phyloP scores from a whole-genome alignment of 306 rosid species.

The Myrica gale region DNA sequence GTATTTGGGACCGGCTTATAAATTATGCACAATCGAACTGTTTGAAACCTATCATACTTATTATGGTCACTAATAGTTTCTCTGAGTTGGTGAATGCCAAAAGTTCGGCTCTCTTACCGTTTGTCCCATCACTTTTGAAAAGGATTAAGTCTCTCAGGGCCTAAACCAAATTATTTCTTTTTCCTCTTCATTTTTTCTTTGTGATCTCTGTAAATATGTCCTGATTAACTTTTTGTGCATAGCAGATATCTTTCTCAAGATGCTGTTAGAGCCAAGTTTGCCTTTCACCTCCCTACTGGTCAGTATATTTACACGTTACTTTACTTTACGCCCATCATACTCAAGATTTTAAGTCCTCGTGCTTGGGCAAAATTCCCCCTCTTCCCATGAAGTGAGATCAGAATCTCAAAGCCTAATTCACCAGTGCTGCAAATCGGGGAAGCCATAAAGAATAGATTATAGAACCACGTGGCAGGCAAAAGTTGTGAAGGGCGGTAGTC shows the following conservation, averaged over 20 bases:
- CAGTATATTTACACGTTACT: slow-evolving; percentile 41
- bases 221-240: slow-evolving; percentile 48
- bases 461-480: not conserved
- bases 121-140: not conserved
- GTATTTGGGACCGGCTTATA: not conserved
- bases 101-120: not conserved
- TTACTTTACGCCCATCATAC: slow-evolving; percentile 28
- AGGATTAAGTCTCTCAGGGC: not conserved
- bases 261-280: slow-evolving; percentile 73
- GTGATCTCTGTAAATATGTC: slow-evolving; percentile 32
- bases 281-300: slow-evolving; percentile 64
- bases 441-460: not conserved
- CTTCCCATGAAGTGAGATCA: slow-evolving; percentile 12
- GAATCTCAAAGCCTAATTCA: not conserved
- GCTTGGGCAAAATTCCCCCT: slow-evolving; percentile 13
- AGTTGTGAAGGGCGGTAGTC: not conserved
- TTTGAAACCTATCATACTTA: not conserved
- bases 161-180: not conserved
- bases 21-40: not conserved
- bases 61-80: not conserved
- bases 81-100: not conserved
- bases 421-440: slow-evolving; percentile 7
- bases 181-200: slow-evolving; percentile 34
- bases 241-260: slow-evolving; percentile 70
- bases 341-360: slow-evolving; percentile 20